Conservation (phyloP, 1,284 basidiomycete genomes). For the Puccinia triticina region DNA sequence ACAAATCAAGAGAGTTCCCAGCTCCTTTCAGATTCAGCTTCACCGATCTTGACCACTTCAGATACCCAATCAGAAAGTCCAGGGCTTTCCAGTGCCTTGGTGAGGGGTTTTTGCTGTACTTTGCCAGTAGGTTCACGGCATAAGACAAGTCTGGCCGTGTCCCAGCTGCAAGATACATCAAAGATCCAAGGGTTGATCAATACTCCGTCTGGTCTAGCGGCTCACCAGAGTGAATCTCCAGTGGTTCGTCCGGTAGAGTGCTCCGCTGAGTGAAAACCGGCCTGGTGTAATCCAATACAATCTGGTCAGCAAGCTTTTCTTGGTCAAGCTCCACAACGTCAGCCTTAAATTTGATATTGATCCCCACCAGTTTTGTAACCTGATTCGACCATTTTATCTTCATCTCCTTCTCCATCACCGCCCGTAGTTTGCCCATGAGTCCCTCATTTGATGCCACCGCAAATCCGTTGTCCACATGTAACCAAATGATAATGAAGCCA, state of each 20-base stretch:
- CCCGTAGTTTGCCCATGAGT: not conserved
- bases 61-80: too few species aligned
- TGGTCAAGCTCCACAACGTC: too few species aligned
- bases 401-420: not conserved
- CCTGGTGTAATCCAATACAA: not conserved
- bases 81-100: constrained; percentile 14
- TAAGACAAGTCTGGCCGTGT: not conserved
- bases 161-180: too few species aligned
- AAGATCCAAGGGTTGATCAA: not conserved
- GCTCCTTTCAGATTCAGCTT: not conserved
- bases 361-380: too few species aligned
- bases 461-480: too few species aligned
- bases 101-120: not conserved
- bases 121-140: not conserved
- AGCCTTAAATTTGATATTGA: too few species aligned
- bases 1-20: not conserved
- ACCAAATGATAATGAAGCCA: too few species aligned
- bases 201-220: not conserved
- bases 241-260: too few species aligned
- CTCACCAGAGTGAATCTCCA: too few species aligned
- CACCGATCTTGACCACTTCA: not conserved
- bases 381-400: not conserved
- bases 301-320: too few species aligned
- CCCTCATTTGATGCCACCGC: not conserved
- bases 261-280: not conserved